These are phyloP conservation scores for Fonsecaea nubica DNA, from an alignment of 2,329 filamentous ascomycete genomes.

Conservation along the genomic window DNA sequence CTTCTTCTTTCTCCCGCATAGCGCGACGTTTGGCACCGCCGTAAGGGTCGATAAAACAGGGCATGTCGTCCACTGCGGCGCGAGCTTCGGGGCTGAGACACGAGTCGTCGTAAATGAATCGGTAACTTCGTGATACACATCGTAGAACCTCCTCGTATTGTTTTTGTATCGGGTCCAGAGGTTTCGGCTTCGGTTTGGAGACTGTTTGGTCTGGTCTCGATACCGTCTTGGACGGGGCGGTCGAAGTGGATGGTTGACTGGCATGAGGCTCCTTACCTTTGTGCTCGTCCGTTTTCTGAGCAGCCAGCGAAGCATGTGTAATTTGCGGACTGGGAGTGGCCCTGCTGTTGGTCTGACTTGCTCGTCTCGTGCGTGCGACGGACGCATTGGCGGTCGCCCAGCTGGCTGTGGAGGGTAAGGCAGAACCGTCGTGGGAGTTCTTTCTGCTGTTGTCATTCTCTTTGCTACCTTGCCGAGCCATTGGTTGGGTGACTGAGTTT, in stretches of 20 bases:
- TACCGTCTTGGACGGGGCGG: slow-evolving; percentile 30
- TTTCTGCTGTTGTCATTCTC: slow-evolving; percentile 66
- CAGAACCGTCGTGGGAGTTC: slow-evolving; percentile 78
- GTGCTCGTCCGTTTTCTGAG: slow-evolving; percentile 44
- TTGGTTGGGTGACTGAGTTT: slow-evolving; percentile 57
- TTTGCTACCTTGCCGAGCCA: slow-evolving; percentile 75
- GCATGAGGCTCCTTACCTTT: slow-evolving; percentile 41
- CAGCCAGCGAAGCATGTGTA: slow-evolving; percentile 53
- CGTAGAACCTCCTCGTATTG: slow-evolving; percentile 52
- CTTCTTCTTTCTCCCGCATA: slow-evolving; percentile 74
- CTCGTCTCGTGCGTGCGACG: slow-evolving; percentile 67
- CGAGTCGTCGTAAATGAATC: slow-evolving; percentile 60
- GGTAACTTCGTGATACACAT: slow-evolving; percentile 58
- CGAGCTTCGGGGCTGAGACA: slow-evolving; percentile 56
- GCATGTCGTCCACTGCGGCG: slow-evolving; percentile 64
- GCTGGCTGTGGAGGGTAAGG: slow-evolving; percentile 89
- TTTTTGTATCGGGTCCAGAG: slow-evolving; percentile 32
- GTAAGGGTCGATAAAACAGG: slow-evolving; percentile 80
- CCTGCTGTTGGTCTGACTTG: slow-evolving; percentile 80
- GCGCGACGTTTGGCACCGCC: slow-evolving; percentile 82
- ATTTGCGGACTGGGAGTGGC: slow-evolving; percentile 81
- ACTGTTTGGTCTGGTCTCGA: slow-evolving; percentile 41
- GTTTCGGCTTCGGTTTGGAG: slow-evolving; percentile 41
- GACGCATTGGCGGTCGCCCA: slow-evolving; percentile 79
- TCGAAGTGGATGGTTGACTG: slow-evolving; percentile 23